A percentile compares a stretch with the other conserved stretches of the same genome.
phyloP scores from a whole-genome alignment of 2,329 filamentous ascomycete species.

The Venturia pyrina region DNA sequence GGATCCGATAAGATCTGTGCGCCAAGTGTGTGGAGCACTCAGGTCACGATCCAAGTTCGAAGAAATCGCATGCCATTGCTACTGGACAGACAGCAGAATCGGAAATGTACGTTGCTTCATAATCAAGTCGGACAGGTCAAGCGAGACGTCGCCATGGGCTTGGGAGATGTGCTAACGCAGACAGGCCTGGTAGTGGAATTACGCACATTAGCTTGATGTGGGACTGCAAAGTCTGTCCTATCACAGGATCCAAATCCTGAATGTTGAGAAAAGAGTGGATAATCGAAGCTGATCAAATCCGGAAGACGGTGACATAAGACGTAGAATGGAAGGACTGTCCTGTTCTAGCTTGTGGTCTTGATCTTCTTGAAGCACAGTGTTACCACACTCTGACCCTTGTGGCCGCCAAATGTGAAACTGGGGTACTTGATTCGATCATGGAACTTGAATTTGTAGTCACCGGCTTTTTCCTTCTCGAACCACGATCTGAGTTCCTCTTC shows the following conservation, averaged over 20 bases:
- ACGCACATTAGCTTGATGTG: background rate
- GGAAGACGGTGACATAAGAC: background rate
- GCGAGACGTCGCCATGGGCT: background rate
- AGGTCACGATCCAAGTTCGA: background rate
- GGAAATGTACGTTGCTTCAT: background rate
- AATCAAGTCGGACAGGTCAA: background rate
- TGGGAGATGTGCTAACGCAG: background rate
- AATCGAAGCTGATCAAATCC: background rate
- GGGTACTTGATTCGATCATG: slow-evolving; percentile 68
- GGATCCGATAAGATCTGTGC: background rate
- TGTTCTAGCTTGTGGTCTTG: background rate
- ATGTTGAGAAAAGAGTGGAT: background rate
- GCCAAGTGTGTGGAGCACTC: background rate
- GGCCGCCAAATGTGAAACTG: slow-evolving; percentile 80
- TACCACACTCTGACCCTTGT: slow-evolving; percentile 79
- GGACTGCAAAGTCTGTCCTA: background rate
- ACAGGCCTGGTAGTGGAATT: background rate
- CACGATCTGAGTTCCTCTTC: slow-evolving; percentile 72
- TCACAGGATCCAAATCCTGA: background rate
- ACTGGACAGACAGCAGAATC: background rate
- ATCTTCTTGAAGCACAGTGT: slow-evolving; percentile 34
- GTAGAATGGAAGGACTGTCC: slow-evolving; percentile 1
- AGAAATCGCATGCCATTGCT: background rate
- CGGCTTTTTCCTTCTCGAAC: slow-evolving; percentile 48
- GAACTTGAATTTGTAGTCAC: slow-evolving; percentile 42